These are phyloP conservation scores for Hemisphaericaspora subhashii DNA, from an alignment of 1,139 yeast species.

Conservation along the genomic window DNA sequence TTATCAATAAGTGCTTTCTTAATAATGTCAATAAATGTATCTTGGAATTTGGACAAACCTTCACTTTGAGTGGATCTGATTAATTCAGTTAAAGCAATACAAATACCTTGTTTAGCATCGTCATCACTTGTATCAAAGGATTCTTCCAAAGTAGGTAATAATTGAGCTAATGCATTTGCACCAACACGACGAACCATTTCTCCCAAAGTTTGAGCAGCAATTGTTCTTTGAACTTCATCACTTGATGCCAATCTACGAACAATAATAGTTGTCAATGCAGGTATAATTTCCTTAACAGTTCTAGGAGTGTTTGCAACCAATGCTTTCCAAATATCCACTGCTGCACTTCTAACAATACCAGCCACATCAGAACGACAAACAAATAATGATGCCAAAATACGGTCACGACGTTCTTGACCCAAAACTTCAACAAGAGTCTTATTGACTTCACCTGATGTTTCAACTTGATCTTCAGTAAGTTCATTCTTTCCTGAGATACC, in stretches of 20 bases:
- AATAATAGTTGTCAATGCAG: constrained; percentile 76
- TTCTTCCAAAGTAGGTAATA: constrained; percentile 80
- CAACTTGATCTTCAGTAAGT: constrained; percentile 60
- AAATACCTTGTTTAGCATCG: constrained; percentile 92
- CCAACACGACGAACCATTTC: constrained; percentile 96
- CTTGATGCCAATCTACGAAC: constrained; percentile 80
- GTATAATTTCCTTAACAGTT: constrained; percentile 91
- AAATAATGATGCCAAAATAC: constrained; percentile 78
- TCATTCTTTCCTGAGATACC: constrained; percentile 79
- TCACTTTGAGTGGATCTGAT: constrained; percentile 71
- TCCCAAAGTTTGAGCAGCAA: constrained; percentile 93
- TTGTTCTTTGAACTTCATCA: constrained; percentile 75
- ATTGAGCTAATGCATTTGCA: constrained; percentile 77
- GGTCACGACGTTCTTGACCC: constrained; percentile 87
- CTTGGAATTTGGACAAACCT: constrained; percentile 65
- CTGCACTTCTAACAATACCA: constrained; percentile 82
- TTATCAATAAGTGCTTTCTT: constrained; percentile 78
- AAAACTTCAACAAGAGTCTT: constrained; percentile 72
- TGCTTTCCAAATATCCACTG: constrained; percentile 97
- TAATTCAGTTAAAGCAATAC: constrained; percentile 88
- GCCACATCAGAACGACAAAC: constrained; percentile 92
- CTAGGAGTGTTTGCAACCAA: constrained; percentile 94
- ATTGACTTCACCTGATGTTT: constrained; percentile 60
- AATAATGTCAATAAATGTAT: constrained; percentile 68
- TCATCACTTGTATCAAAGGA: constrained; percentile 63